Evolutionary conservation across 2,329 filamentous ascomycete species (phyloP).

Genomic region (Botrytis deweyae): DNA sequence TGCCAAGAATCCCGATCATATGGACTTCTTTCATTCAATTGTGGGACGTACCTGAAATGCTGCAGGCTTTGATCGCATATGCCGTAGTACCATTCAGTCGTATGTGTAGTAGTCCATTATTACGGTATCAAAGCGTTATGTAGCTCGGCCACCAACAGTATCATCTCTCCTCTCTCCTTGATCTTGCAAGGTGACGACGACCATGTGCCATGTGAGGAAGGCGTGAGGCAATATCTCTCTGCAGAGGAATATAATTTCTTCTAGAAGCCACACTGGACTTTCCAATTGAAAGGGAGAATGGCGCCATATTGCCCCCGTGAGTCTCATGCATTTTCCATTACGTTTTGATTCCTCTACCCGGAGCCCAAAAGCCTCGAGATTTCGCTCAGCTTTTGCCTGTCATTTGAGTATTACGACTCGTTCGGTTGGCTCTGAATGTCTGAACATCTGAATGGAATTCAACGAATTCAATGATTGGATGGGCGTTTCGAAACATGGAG

Average conservation of each 20-base stretch:
- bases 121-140: neutral
- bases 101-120: neutral
- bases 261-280: neutral
- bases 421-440: slow-evolving; percentile 15
- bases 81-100: neutral
- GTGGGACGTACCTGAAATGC: neutral
- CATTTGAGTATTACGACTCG: slow-evolving; percentile 7
- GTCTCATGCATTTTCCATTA: slow-evolving; percentile 21
- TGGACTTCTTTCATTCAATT: neutral
- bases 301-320: slow-evolving; percentile 16
- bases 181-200: neutral
- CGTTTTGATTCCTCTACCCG: slow-evolving; percentile 19
- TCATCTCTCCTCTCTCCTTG: neutral
- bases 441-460: neutral
- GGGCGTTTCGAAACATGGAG: neutral
- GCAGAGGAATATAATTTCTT: neutral
- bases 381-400: neutral
- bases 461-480: neutral
- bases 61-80: neutral
- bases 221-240: neutral
- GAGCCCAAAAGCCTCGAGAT: slow-evolving; percentile 12
- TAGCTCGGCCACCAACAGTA: neutral
- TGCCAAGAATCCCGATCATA: neutral
- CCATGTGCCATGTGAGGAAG: neutral
- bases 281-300: slow-evolving; percentile 15